Evolutionary conservation across 108 stramenopile genomes (phyloP), one percentile per base, ranked within the genome.

Genomic region (Cyclotella cryptica): DNA sequence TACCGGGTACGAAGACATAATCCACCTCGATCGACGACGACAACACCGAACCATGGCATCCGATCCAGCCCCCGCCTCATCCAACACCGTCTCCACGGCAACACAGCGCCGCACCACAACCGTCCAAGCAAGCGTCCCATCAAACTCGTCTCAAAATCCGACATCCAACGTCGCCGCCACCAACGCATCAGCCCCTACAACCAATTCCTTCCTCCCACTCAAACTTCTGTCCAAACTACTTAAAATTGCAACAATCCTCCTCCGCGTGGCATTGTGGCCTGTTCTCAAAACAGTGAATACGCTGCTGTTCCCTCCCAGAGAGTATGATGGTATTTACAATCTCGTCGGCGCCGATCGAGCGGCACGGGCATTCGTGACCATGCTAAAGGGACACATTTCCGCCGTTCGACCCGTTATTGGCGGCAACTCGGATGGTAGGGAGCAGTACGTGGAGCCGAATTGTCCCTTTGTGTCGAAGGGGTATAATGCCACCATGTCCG

Each of bases 311-410:
- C 82, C 88, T 10, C 73, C 85, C 54, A 73, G 77, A 5, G 81
- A 86, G 40, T 89, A 75, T 58, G 93, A 94, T 68, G 93, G 93
- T 1, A 60, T 91, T 17, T 74, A 89, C 19, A 67, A 82, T 28
- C 54, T 80, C 9, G 67, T 78, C 28, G 80, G 77, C 27, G 85
- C 89, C 39, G 87, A 92, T 43, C 71, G 78, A 67, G 93, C 93
- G 15, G 85, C 91, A 21, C 76, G 85, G 51, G 83, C 84, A 9
- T 94, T 94, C 74, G 77, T 82, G 6, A 42, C 85, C 49, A 54
- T 79, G 59, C 71, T 87, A 45, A 62, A 85, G 18, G 47, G 40
- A 42, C 61, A 81, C 26, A 75, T 86, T 59, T 74, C 81, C 0
- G 35, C 29, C 28, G 77, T 82, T 1, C 44, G 75, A 10, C 80